phyloP scores from a whole-genome alignment of 805 yeast species.

The Danielia reshetovae region DNA sequence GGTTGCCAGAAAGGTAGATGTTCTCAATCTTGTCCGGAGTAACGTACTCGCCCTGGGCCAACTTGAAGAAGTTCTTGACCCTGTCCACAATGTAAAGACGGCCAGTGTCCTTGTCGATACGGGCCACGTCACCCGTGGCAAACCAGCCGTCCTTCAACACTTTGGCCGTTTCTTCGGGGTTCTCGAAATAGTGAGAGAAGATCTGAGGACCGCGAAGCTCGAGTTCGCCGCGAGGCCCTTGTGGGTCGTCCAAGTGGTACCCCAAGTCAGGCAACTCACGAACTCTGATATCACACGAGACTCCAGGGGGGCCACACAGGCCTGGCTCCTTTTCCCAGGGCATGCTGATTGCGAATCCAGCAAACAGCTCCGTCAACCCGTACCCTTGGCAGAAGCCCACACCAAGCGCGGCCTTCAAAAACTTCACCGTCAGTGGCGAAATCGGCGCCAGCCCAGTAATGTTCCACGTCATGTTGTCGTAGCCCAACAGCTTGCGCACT shows the following conservation, averaged over 20 bases:
- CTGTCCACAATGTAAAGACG: slow-evolving; percentile 58
- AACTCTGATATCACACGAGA: slow-evolving; percentile 49
- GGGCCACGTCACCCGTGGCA: slow-evolving; percentile 49
- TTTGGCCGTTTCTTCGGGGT: slow-evolving; percentile 49
- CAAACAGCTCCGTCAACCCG: slow-evolving; percentile 66
- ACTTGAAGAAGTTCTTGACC: slow-evolving; percentile 74
- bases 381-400: slow-evolving; percentile 66
- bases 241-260: slow-evolving; percentile 22
- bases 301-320: slow-evolving; percentile 59
- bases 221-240: slow-evolving; percentile 54
- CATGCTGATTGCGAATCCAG: slow-evolving; percentile 43
- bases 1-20: slow-evolving; percentile 36
- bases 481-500: slow-evolving; percentile 28
- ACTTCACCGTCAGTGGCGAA: slow-evolving; percentile 55
- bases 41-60: slow-evolving; percentile 52
- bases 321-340: slow-evolving; percentile 47
- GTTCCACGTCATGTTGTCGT: slow-evolving; percentile 24
- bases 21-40: slow-evolving; percentile 77
- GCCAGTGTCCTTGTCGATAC: slow-evolving; percentile 34
- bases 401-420: slow-evolving; percentile 59
- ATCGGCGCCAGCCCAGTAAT: slow-evolving; percentile 66
- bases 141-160: slow-evolving; percentile 53
- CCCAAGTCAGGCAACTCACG: slow-evolving; percentile 64
- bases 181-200: slow-evolving; percentile 53
- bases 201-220: slow-evolving; percentile 63